Evolutionary conservation across 2,329 filamentous ascomycete species (phyloP).

Genomic region (Calonectria montana): DNA sequence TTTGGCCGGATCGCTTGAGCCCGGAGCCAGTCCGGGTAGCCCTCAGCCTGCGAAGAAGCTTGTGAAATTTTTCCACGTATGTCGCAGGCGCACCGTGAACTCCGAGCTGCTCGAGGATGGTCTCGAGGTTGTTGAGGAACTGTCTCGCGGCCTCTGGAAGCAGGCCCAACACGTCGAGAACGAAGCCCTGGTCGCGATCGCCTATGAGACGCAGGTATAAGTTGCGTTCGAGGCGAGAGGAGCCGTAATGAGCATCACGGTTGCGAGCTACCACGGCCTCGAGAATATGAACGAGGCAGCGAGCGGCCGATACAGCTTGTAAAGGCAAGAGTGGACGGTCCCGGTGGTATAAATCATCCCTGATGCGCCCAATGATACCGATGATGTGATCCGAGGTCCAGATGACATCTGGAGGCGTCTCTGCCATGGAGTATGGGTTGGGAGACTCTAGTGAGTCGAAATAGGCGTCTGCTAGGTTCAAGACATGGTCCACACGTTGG

Average conservation of each 20-base stretch:
- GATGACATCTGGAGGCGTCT: conserved; percentile 53
- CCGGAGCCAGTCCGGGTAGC: conserved; percentile 41
- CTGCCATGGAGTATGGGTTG: conserved; percentile 16
- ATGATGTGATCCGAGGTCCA: conserved; percentile 64
- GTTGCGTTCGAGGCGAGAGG: conserved; percentile 51
- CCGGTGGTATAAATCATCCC: conserved; percentile 53
- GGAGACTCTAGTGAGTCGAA: conserved; percentile 17
- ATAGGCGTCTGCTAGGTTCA: conserved; percentile 55
- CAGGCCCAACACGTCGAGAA: conserved; percentile 56
- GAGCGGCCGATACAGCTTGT: conserved; percentile 59
- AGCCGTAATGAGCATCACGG: conserved; percentile 48
- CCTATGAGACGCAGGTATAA: conserved; percentile 62
- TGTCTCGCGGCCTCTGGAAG: conserved; percentile 58
- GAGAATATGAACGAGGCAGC: conserved; percentile 61
- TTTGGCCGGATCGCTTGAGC: conserved; percentile 46
- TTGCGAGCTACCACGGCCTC: conserved; percentile 55
- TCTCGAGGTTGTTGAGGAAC: conserved; percentile 54
- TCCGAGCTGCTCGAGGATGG: conserved; percentile 47
- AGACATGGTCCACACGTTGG: conserved; percentile 59
- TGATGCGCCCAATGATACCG: conserved; percentile 56
- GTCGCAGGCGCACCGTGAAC: conserved; percentile 47
- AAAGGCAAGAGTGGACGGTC: conserved; percentile 49
- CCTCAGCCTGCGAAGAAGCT: conserved; percentile 46
- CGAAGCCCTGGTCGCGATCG: conserved; percentile 56
- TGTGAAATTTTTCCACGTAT: conserved; percentile 51